Evolutionary conservation across 2,329 filamentous ascomycete genomes (phyloP), one percentile per base, ranked within the genome.

Genomic region (Cladosporium cucumerinum): DNA sequence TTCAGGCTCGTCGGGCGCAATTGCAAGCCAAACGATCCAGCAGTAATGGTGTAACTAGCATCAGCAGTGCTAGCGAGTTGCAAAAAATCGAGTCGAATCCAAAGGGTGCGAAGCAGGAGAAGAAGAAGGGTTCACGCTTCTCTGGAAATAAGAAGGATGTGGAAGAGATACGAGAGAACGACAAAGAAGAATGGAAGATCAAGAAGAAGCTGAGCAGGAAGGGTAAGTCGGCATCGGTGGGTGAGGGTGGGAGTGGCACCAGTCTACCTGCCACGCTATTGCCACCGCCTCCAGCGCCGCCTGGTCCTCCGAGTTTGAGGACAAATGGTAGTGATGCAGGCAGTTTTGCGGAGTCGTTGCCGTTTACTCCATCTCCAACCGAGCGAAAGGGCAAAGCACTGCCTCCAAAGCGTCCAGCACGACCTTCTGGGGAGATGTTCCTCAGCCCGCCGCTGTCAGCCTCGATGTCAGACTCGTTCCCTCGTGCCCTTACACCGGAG

Each of bases 351-450:
- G 61, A 51, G 6, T 62, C 60, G 23, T 11, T 62, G 12, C 52
- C 11, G 6, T 21, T 34, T 11, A 30, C 28, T 34, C 58, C 28
- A 11, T 49, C 58, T 5, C 58, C 39, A 28, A 36, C 66, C 39
- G 58, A 67, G 58, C 68, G 69, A 1, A 58, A 66, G 55, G 60
- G 51, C 28, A 67, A 69, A 32, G 68, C 68, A 21, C 48, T 26
- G 52, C 68, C 71, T 34, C 71, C 71, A 3, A 69, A 66, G 51
- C 68, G 67, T 55, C 68, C 69, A 26, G 65, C 69, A 23, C 66
- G 70, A 26, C 67, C 71, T 28, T 57, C 69, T 6, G 68, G 66
- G 36, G 67, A 70, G 21, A 63, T 68, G 28, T 66, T 68, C 51
- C 39, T 68, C n/a, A 64, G 61, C 3, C 57, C 67, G 6, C 52